Evolutionary conservation across 306 rosid genomes (phyloP).

Genomic region (Quercus rubra): DNA sequence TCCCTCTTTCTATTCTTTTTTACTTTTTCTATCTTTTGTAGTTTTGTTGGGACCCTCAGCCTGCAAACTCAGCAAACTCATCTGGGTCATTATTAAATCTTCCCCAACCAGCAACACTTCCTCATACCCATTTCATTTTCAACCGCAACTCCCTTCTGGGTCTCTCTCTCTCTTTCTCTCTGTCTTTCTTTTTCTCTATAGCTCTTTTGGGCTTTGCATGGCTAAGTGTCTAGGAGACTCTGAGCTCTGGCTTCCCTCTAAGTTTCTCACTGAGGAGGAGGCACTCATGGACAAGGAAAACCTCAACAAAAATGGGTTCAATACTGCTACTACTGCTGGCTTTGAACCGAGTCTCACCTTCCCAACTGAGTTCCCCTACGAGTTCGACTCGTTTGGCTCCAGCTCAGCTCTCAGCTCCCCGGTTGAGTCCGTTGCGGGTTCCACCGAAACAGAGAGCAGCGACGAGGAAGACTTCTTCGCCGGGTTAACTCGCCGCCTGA

Average conservation of each 20-base stretch:
- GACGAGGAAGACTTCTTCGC: conserved; percentile 71
- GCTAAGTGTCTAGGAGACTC: conserved; percentile 27
- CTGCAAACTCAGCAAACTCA: conserved; percentile 45
- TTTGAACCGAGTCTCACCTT: conserved; percentile 14
- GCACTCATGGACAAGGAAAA: conserved; percentile 25
- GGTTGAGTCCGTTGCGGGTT: conserved; percentile 39
- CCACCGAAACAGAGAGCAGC: conserved; percentile 54
- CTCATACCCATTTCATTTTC: neutral
- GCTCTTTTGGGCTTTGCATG: conserved; percentile 12
- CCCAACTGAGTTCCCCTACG: conserved; percentile 75
- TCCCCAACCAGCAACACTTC: conserved; percentile 35
- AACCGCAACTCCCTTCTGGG: neutral
- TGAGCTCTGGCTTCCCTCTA: conserved; percentile 38
- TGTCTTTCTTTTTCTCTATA: neutral
- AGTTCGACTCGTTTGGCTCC: conserved; percentile 41
- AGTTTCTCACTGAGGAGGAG: conserved; percentile 24
- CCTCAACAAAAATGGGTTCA: neutral
- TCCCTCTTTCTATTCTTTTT: neutral
- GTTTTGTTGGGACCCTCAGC: conserved; percentile 38
- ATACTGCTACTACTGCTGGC: neutral
- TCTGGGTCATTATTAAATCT: conserved; percentile 58
- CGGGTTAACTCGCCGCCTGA: conserved; percentile 55
- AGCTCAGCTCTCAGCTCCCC: conserved; percentile 44
- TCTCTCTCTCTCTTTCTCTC: neutral
- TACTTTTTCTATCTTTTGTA: conserved; percentile 8